Evolutionary conservation across 2,329 filamentous ascomycete genomes (phyloP).

Genomic region (Claviceps capensis): DNA sequence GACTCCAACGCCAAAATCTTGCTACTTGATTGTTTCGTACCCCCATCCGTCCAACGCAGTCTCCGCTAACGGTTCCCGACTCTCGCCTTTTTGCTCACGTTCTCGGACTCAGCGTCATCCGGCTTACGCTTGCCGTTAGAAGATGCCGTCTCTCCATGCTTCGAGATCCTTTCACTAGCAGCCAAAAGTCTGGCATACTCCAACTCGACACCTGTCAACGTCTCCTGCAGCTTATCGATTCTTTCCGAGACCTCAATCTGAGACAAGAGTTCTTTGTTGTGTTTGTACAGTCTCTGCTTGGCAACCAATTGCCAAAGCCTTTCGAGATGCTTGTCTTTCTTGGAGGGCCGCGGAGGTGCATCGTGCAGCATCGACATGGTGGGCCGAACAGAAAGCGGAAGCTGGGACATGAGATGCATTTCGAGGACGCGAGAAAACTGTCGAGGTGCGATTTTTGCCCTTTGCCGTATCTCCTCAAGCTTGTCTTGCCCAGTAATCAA

Average conservation of each 20-base stretch:
- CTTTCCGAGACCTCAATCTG: slow-evolving; percentile 57
- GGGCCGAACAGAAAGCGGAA: slow-evolving; percentile 43
- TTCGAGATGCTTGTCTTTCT: slow-evolving; percentile 47
- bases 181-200: slow-evolving; percentile 57
- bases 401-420: slow-evolving; percentile 54
- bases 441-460: slow-evolving; percentile 59
- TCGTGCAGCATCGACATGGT: slow-evolving; percentile 26
- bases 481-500: slow-evolving; percentile 44
- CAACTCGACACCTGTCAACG: slow-evolving; percentile 51
- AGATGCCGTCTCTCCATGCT: slow-evolving; percentile 11
- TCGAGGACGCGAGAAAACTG: slow-evolving; percentile 65
- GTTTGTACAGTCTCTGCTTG: slow-evolving; percentile 64
- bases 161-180: slow-evolving; percentile 25
- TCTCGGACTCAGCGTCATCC: slow-evolving; percentile 14
- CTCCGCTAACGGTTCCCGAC: slow-evolving; percentile 19
- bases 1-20: neutral
- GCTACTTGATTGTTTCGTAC: neutral
- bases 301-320: slow-evolving; percentile 59
- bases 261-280: slow-evolving; percentile 57
- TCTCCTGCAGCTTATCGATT: slow-evolving; percentile 58
- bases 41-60: neutral
- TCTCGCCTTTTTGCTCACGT: slow-evolving; percentile 31
- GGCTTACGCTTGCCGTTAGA: slow-evolving; percentile 34
- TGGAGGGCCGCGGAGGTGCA: slow-evolving; percentile 30
- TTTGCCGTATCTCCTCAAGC: slow-evolving; percentile 41